These are phyloP conservation scores for Arctium lappa DNA, from an alignment of 129 eudicot species.

Conservation along the genomic window DNA sequence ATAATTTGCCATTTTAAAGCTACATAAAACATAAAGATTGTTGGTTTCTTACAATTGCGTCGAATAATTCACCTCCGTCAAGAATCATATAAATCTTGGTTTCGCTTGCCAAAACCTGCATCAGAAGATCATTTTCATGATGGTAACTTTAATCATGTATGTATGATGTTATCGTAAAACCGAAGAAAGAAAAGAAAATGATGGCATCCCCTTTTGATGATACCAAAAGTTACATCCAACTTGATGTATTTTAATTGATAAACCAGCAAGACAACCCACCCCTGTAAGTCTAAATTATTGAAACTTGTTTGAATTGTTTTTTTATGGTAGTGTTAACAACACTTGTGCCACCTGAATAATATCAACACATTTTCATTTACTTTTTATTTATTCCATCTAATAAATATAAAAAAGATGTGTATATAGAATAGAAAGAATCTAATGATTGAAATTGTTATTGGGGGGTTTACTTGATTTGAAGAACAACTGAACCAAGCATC, in stretches of 20 bases:
- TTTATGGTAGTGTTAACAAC: too few relatives aligned
- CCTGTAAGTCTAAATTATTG: too few relatives aligned
- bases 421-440: background rate
- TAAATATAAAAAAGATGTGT: background rate
- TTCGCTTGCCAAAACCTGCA: constrained; percentile 94
- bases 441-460: too few relatives aligned
- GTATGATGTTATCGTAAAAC: background rate
- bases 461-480: constrained; percentile 71
- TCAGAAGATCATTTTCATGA: background rate
- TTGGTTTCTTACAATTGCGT: constrained; percentile 58
- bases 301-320: too few relatives aligned
- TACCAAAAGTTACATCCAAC: too few relatives aligned
- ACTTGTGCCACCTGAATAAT: too few relatives aligned
- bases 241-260: too few relatives aligned
- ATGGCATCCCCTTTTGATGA: constrained; percentile 13
- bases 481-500: constrained; percentile 99
- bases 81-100: constrained; percentile 96
- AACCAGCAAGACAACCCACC: too few relatives aligned
- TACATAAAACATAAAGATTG: background rate
- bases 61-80: constrained; percentile 90
- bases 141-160: too few relatives aligned
- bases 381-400: background rate
- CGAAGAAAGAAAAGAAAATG: background rate
- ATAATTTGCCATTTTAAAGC: background rate
- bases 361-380: too few relatives aligned